Base-by-base conservation (phyloP, 257 asterid species). In the Perilla frutescens region DNA sequence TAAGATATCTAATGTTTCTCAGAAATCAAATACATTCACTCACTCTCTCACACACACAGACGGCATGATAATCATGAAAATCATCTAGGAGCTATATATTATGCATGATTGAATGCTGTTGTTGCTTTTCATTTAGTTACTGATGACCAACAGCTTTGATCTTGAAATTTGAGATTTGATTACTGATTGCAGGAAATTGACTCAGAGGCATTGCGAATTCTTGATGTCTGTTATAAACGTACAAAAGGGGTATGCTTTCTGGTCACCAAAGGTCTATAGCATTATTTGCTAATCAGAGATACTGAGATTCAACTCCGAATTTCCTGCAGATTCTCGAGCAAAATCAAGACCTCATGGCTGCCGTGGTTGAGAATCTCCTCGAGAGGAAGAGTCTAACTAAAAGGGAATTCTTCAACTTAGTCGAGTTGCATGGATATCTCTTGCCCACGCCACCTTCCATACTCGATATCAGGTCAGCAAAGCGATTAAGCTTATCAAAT, bases 321-420 rank as follows among this genome's bases (percentile, higher is more conserved):
- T 53, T 59, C 59, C 11, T 41, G 56, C 88, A 94, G 98, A 88
- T 94, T 79, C 95, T 94, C 41, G 79, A 70, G 78, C 84, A 65
- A 72, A 91, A 94, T 77, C 77, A 81, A 29, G 71, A 61, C 5
- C 97, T 94, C 47, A 79, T 94, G 96, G 91, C 91, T 68, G 95
- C 89, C 31, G 80, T 88, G 20, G 97, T 88, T 8, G 77, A 80
- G 64, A 76, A 56, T 29, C 96, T 94, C 4, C 88, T 90, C 49
- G 82, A 88, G 86, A 86, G 85, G 81, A 94, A 91, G 87, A 89
- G 91, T 72, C 78, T 91, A 69, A 87, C 90, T 4, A 91, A 90
- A 85, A 79, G 83, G 82, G 96, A 90, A 64, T 91, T 94, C 76
- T 80, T 39, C 6, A 39, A 39, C 41, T 39, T 39, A 39, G 41